Evolutionary conservation across 225 moss, liverwort and hornwort genomes (phyloP).

Genomic region (Ulota crispa): DNA sequence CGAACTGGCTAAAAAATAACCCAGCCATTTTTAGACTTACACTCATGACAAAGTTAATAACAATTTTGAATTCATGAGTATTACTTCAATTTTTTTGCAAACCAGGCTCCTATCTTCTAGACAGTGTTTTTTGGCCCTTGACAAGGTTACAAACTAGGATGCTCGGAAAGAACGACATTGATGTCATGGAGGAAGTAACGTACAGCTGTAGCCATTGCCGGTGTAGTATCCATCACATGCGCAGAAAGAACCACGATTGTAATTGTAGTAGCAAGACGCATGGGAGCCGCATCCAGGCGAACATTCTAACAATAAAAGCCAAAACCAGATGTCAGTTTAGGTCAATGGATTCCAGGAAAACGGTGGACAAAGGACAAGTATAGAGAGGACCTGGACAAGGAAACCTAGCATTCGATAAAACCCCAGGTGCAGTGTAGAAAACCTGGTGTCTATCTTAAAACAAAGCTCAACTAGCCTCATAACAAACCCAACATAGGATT

Average conservation of each 20-base stretch:
- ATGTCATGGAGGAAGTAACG: background rate
- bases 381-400: background rate
- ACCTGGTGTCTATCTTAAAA: no score
- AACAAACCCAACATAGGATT: background rate
- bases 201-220: conserved; percentile 41
- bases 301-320: conserved; percentile 22
- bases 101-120: background rate
- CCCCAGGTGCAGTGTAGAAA: background rate
- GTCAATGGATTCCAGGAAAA: background rate
- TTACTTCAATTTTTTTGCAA: no score
- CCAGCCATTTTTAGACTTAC: background rate
- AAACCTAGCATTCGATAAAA: background rate
- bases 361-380: background rate
- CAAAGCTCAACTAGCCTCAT: no score
- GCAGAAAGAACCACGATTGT: conserved; percentile 10
- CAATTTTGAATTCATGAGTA: background rate
- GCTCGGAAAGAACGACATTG: background rate
- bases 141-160: background rate
- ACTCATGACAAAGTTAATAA: background rate
- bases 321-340: background rate
- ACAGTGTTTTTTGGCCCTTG: background rate
- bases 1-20: background rate
- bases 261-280: conserved; percentile 34
- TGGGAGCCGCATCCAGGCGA: conserved; percentile 7
- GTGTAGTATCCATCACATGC: conserved; percentile 38